phyloP scores from a whole-genome alignment of 345 rosid genomes.

The Draba incana region DNA sequence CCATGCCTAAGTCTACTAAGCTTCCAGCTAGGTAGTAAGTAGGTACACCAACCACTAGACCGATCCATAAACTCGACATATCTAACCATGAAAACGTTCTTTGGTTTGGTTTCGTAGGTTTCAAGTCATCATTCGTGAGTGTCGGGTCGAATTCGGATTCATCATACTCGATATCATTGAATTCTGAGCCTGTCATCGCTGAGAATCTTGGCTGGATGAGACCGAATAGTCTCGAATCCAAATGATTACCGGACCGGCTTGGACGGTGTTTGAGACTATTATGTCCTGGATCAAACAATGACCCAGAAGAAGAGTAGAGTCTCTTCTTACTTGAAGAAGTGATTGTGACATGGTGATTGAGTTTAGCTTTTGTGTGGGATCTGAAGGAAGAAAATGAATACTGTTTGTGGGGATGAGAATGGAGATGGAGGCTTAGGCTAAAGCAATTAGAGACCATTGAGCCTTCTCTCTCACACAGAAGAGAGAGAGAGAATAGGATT shows the following conservation, averaged over 20 bases:
- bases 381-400: constrained; percentile 22
- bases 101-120: constrained; percentile 59
- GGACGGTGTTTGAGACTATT: constrained; percentile 4
- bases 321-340: constrained; percentile 20
- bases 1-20: constrained; percentile 92
- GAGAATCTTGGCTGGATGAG: constrained; percentile 44
- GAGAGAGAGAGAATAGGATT: constrained; percentile 20
- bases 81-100: constrained; percentile 75
- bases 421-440: constrained; percentile 53
- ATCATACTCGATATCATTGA: constrained; percentile 30
- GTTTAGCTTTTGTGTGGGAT: constrained; percentile 31
- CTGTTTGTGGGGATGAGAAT: constrained; percentile 40
- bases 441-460: constrained; percentile 64
- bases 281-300: constrained; percentile 10
- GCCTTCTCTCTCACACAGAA: constrained; percentile 20
- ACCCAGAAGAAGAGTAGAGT: constrained; percentile 17
- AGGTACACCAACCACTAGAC: constrained; percentile 95
- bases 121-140: constrained; percentile 86
- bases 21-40: constrained; percentile 87
- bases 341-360: constrained; percentile 36
- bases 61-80: constrained; percentile 96
- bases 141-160: constrained; percentile 55
- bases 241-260: background rate
- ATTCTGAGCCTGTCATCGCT: constrained; percentile 31
- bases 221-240: constrained; percentile 20